Percentiles rank a stretch among this genome's conserved stretches.
Evolutionary conservation across 306 rosid species (phyloP).

Genomic region (Coriaria nepalensis): DNA sequence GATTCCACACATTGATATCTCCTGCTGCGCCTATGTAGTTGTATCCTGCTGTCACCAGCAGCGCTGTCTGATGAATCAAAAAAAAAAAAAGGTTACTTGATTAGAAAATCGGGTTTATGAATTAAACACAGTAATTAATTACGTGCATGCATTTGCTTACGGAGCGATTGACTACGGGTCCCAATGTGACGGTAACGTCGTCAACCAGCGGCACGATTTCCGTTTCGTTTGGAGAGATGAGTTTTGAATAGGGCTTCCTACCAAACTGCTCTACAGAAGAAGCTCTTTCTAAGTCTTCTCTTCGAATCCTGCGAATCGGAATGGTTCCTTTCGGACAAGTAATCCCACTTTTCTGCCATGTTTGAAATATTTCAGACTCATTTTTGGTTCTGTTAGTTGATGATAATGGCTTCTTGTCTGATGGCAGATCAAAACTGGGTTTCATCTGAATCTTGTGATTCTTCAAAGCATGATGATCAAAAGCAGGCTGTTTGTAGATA

Average conservation of each 20-base stretch:
- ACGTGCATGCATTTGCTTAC: slow-evolving; percentile 15
- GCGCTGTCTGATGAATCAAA: slow-evolving; percentile 24
- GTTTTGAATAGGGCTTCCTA: slow-evolving; percentile 7
- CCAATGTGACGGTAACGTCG: neutral
- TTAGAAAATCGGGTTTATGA: too few relatives aligned
- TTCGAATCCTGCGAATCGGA: slow-evolving; percentile 42
- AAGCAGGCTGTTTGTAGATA: slow-evolving; percentile 43
- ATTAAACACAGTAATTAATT: too few relatives aligned
- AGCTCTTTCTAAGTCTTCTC: slow-evolving; percentile 27
- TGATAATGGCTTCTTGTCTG: neutral
- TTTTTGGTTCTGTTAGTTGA: slow-evolving; percentile 5
- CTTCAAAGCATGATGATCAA: slow-evolving; percentile 41
- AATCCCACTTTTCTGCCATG: slow-evolving; percentile 53
- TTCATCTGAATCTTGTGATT: slow-evolving; percentile 40
- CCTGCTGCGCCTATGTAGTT: slow-evolving; percentile 52
- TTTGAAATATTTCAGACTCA: slow-evolving; percentile 15
- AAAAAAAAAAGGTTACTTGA: neutral
- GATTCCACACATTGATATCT: slow-evolving; percentile 48
- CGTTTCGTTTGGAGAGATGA: neutral
- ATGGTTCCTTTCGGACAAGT: slow-evolving; percentile 52
- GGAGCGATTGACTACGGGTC: slow-evolving; percentile 21
- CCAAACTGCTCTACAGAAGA: slow-evolving; percentile 32
- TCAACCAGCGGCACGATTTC: neutral
- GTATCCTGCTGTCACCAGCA: slow-evolving; percentile 26
- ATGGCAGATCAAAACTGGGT: slow-evolving; percentile 16